Evolutionary conservation across 306 rosid species (phyloP), one percentile per base, ranked within the genome.

Genomic region (Cucumis hystrix): DNA sequence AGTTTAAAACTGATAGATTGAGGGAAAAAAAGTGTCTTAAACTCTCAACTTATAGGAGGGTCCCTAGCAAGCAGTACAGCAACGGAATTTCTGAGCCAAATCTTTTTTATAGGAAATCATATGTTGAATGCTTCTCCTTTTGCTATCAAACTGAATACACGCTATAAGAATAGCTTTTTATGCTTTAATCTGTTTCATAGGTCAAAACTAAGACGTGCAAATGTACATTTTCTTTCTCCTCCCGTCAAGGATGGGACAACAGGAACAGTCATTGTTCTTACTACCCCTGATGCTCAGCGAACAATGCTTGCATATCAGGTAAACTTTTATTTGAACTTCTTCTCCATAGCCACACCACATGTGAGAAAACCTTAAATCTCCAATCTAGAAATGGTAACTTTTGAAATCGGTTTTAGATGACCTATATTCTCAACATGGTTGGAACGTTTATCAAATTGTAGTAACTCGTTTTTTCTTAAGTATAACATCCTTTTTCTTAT

Each of bases 251-350:
- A 92, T 75, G 98, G 93, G 73, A 92, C 97, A 55, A 95, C 98
- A 8, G 97, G 97, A 80, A 95, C 97, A 5, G 97, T 95, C 55
- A 92, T 95, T 78, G 98, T 95, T 83, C 98, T 95, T 79, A 92
- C 98, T 10, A 92, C 97, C 68, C 91, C 97, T 43, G 97, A 95
- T 87, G 98, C 98, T 54, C 98, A 95, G 28, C 97, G 97, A 61
- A 92, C 99, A 60, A 92, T 92, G 99, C 91, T 95, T 70, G 88
- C 99, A 33, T 95, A 92, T 87, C 97, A 95, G 98, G 99, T 90
- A 15, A 66, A 37, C 74, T 3, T 52, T 80, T n/a, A 49, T 23
- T 67, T 21, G 10, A n/a, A 69, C 74, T 18, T 23, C 41, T 28
- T 8, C 25, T 64, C 62, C 58, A 73, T 40, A 66, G n/a, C 23